Conservation (phyloP, 495 filamentous ascomycete species). For the Cairneyella variabilis region DNA sequence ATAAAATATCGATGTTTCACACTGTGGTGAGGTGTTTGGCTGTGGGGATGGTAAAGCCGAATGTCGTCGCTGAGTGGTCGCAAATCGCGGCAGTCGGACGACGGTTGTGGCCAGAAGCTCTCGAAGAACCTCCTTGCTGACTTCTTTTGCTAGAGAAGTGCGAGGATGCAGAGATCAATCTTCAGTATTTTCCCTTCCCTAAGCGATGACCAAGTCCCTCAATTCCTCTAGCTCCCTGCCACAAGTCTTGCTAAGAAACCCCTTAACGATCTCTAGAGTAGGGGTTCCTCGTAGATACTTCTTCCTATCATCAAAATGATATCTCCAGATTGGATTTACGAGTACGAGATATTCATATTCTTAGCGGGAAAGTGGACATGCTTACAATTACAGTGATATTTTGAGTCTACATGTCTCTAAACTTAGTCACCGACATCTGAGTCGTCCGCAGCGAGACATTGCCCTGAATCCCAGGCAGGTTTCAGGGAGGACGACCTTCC, state of each 20-base stretch:
- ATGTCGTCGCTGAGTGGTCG: background rate
- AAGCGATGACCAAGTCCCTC: too few species aligned
- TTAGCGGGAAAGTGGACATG: too few species aligned
- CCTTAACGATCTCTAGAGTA: background rate
- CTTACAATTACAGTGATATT: too few species aligned
- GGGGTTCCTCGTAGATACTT: background rate
- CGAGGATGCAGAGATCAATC: too few species aligned
- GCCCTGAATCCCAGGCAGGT: background rate
- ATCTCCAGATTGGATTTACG: background rate
- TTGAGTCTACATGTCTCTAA: too few species aligned
- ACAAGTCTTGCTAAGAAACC: background rate
- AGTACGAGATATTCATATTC: too few species aligned
- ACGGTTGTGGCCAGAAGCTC: background rate
- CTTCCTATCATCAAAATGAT: background rate
- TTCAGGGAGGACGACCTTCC: background rate
- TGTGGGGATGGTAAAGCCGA: background rate
- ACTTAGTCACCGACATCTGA: background rate
- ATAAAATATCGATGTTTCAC: background rate
- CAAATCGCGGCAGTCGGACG: constrained; percentile 10
- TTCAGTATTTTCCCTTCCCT: too few species aligned
- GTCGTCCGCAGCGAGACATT: background rate
- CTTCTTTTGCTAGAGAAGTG: too few species aligned
- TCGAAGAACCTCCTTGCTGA: background rate
- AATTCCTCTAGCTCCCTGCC: background rate
- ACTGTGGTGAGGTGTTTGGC: background rate